phyloP scores from a whole-genome alignment of 805 yeast genomes.

The Nakazawaea ambrosiae region DNA sequence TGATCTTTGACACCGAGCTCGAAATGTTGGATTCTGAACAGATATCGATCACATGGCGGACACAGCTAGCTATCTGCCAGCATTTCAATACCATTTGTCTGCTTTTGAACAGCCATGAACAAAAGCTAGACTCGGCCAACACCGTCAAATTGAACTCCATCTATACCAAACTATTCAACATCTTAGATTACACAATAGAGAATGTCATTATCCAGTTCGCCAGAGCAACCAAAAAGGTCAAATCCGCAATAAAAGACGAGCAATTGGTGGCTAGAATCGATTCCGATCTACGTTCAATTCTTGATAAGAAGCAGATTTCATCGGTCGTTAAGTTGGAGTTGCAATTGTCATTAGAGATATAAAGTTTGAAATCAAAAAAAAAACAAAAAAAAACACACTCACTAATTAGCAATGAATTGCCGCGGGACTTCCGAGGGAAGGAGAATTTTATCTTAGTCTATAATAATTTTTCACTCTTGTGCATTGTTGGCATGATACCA shows the following conservation, averaged over 20 bases:
- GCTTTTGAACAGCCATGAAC: not conserved
- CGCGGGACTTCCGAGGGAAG: too few species aligned
- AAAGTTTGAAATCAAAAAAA: too few species aligned
- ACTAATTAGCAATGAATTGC: too few species aligned
- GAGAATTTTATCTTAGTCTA: too few species aligned
- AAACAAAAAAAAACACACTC: too few species aligned
- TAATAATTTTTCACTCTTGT: too few species aligned
- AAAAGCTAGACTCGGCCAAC: not conserved
- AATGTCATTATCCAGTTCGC: constrained; percentile 48
- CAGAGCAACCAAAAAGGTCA: constrained; percentile 16
- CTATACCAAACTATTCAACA: not conserved
- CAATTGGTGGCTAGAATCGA: constrained; percentile 44
- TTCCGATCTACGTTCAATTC: constrained; percentile 18
- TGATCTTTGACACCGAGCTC: constrained; percentile 22
- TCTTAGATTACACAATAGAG: constrained; percentile 29
- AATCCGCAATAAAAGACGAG: constrained; percentile 1
- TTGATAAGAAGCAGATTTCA: constrained; percentile 33
- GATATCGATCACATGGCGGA: constrained; percentile 50
- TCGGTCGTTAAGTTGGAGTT: constrained; percentile 37
- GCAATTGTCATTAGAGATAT: too few species aligned
- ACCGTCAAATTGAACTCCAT: not conserved
- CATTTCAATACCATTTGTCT: constrained; percentile 22
- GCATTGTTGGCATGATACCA: too few species aligned
- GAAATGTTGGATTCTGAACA: constrained; percentile 21
- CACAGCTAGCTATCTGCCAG: constrained; percentile 41